A percentile compares a stretch with the other conserved stretches of the same genome.
Conservation (phyloP, 192 early-diverging fungal species). For the Gaertneriomyces sp. region DNA sequence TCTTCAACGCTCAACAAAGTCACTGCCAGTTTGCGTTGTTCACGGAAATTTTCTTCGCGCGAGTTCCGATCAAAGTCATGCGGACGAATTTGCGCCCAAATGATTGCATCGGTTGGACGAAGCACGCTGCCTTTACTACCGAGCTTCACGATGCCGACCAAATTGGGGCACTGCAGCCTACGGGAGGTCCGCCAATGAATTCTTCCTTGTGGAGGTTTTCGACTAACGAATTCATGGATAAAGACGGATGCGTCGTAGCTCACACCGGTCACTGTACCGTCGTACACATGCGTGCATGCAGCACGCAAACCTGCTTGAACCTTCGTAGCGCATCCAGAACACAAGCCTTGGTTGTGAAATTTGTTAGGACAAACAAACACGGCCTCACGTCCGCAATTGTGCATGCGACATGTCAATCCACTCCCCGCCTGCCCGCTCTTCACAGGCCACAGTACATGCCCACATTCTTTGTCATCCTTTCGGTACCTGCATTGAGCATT, state of each 20-base stretch:
- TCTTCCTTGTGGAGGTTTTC: slow-evolving; percentile 25
- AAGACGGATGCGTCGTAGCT: slow-evolving; percentile 26
- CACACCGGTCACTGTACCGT: slow-evolving; percentile 26
- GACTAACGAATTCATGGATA: slow-evolving; percentile 20
- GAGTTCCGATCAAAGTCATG: slow-evolving; percentile 10
- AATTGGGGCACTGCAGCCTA: slow-evolving; percentile 30
- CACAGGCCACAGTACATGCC: slow-evolving; percentile 27
- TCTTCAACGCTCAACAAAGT: slow-evolving; percentile 26
- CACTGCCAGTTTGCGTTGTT: slow-evolving; percentile 27
- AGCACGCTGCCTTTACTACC: slow-evolving; percentile 6
- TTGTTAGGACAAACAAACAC: slow-evolving; percentile 20
- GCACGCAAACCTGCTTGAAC: slow-evolving; percentile 8
- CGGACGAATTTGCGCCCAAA: slow-evolving; percentile 30
- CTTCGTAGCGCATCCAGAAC: slow-evolving; percentile 15
- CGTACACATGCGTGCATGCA: slow-evolving; percentile 35
- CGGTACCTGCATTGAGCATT: slow-evolving; percentile 19
- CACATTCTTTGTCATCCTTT: slow-evolving; percentile 28
- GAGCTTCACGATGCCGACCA: slow-evolving; percentile 35
- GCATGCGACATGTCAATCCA: slow-evolving; percentile 2
- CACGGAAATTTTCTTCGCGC: slow-evolving; percentile 25
- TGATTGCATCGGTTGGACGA: not conserved
- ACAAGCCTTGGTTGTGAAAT: slow-evolving; percentile 30
- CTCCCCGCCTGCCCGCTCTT: not conserved
- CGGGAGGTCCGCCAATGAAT: slow-evolving; percentile 36
- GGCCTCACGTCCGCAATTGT: slow-evolving; percentile 8